Base-by-base conservation (phyloP, 169 alveolate genomes). In the Cryptosporidium ubiquitum region DNA sequence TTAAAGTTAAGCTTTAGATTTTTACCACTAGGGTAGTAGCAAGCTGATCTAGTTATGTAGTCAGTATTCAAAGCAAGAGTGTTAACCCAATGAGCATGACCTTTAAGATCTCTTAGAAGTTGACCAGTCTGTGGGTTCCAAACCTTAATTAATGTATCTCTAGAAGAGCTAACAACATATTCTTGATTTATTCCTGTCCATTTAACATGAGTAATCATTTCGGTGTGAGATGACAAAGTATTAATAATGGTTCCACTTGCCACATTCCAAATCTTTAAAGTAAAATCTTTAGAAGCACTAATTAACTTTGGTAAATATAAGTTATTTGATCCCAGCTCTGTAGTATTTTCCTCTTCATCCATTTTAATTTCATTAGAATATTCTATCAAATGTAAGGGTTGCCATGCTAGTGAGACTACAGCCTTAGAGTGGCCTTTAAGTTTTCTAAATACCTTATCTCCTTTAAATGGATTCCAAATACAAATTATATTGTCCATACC, bases 61-160 rank as follows among this genome's bases (percentile, higher is more conserved):
- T 95, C 99, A 23, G 99, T 96, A 94, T 97, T 97, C 37, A 97
- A 84, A 4, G 99, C 98, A 68, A 98, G 93, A 5, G 99, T 96
- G 85, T 98, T 98, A 14, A 98, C 98, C 99, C 99, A 98, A 93
- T 98, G 99, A 31, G 97, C 99, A 92, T 98, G 99, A 26, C 99
- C 99, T 84, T 93, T 94, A 37, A 96, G 91, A 31, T 95, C 97
- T 74, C 95, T 86, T 10, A 91, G 74, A 66, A 93, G 91, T 40
- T 91, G 93, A n/a, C 97, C 97, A 68, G 92, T 85, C 75, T 85
- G 29, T n/a, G 91, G 93, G 86, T 94, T 86, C 99, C 99, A 97
- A 66, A 97, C 97, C 92, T 97, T 97, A 23, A 98, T 94, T 18
- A 97, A 91, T 49, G 98, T 96, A 91, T 98, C 99, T 74, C 99